Evolutionary conservation across 352 stramenopile genomes (phyloP).

Genomic region (Phytophthora brassicae): DNA sequence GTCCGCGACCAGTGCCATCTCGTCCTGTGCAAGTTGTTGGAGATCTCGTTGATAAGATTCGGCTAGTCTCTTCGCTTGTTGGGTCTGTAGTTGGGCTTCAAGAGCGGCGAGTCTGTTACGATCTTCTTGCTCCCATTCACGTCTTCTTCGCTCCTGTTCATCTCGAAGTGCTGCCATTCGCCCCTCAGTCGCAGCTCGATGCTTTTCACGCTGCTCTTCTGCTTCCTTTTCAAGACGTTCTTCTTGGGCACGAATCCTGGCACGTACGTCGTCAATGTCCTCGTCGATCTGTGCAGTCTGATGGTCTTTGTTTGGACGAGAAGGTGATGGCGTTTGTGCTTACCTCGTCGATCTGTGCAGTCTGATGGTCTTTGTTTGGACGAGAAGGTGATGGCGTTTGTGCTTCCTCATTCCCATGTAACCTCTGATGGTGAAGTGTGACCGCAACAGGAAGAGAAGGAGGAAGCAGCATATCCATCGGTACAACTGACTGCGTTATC

Average conservation of each 20-base stretch:
- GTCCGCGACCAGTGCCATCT: constrained; percentile 10
- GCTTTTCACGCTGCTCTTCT: constrained; percentile 43
- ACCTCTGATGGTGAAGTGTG: not conserved
- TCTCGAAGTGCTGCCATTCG: constrained; percentile 54
- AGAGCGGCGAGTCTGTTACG: constrained; percentile 43
- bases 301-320: not conserved
- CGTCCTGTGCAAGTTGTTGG: constrained; percentile 33
- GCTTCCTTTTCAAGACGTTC: constrained; percentile 42
- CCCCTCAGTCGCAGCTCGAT: constrained; percentile 52
- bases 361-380: constrained; percentile 1
- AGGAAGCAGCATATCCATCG: constrained; percentile 15
- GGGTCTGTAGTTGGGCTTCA: constrained; percentile 46
- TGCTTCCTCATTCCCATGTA: constrained; percentile 1
- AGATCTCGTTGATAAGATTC: constrained; percentile 36
- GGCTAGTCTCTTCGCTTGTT: constrained; percentile 40
- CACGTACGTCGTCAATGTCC: constrained; percentile 44
- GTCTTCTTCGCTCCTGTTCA: constrained; percentile 68
- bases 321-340: not conserved
- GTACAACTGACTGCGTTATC: constrained; percentile 15
- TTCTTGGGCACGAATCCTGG: constrained; percentile 47
- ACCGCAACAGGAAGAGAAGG: constrained; percentile 18
- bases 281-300: not conserved
- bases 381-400: not conserved
- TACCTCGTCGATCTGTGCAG: not conserved
- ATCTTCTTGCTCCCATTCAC: constrained; percentile 74